Evolutionary conservation across 371 early-diverging fungal genomes (phyloP), one percentile per base, ranked within the genome.

Genomic region (Rhizomucor miehei): DNA sequence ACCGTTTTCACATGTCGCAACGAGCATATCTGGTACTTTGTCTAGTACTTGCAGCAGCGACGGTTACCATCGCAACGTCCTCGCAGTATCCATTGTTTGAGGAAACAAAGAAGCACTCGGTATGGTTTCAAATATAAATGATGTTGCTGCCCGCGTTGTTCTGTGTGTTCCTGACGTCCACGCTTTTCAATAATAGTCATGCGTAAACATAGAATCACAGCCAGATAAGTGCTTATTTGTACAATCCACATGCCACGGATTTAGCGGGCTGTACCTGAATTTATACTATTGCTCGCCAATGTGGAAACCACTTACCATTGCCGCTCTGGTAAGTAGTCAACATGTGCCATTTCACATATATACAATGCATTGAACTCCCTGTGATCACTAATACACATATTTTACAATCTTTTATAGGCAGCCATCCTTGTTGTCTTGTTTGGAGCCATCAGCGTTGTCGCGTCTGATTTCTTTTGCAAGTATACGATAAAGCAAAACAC

Each of bases 381-480:
- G n/a, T n/a, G n/a, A n/a, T n/a, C n/a, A n/a, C n/a, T n/a, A n/a
- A n/a, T n/a, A n/a, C n/a, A n/a, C n/a, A n/a, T n/a, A n/a, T n/a
- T 19, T 38, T 54, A 37, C n/a, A 48, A 44, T 44, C 41, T 54
- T 45, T 11, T 48, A 11, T 56, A 79, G 82, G 60, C 57, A 34
- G 14, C 59, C 13, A 66, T 68, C 54, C 52, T 82, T 34, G 16
- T 79, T 1, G 64, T 82, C 25, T 48, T 86, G 6, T 88, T 88
- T 67, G 80, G 81, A 6, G 81, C 85, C 20, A 71, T 86, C 12
- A 81, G 88, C 8, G 76, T 84, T 3, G 82, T 84, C 0, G 88
- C 88, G 12, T 84, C 85, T 12, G 88, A 88, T 54, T 88, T 86
- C 47, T 88, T 88, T 54, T 86, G 88, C 79, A 77, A 73, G 73